phyloP scores from a whole-genome alignment of 768 basidiomycete species.

The Naganishia vaughanmartiniae region DNA sequence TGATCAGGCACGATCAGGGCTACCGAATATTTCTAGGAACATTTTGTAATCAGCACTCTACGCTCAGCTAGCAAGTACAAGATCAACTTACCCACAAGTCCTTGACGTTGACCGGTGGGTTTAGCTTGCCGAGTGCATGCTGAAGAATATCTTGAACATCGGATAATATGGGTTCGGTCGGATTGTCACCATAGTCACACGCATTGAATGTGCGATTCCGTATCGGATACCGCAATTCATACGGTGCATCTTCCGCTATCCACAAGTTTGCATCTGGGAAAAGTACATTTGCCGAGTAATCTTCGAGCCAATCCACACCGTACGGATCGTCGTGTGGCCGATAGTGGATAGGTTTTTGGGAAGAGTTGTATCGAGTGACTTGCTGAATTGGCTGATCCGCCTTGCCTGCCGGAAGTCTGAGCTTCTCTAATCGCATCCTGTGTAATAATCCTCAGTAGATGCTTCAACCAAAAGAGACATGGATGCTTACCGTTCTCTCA shows the following conservation, averaged over 20 bases:
- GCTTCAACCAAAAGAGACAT: not conserved
- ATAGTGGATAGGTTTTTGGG: conserved; percentile 83
- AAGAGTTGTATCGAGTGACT: conserved; percentile 39
- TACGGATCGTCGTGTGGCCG: conserved; percentile 79
- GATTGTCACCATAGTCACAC: conserved; percentile 60
- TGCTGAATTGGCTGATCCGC: conserved; percentile 42
- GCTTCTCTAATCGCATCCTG: conserved; percentile 58
- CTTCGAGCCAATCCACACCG: conserved; percentile 80
- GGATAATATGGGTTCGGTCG: conserved; percentile 36
- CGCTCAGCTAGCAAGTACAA: too few species aligned
- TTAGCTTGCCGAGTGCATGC: conserved; percentile 26
- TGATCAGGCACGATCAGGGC: conserved; percentile 88
- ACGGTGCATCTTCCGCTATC: conserved; percentile 64
- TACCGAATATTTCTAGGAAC: conserved; percentile 72
- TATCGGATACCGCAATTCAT: conserved; percentile 77
- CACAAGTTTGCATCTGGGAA: conserved; percentile 38
- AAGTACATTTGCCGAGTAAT: conserved; percentile 50
- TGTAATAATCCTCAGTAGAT: not conserved
- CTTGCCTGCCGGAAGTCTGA: conserved; percentile 58
- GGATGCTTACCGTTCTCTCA: conserved; percentile 5
- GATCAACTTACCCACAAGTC: conserved; percentile 39
- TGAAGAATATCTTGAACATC: conserved; percentile 30
- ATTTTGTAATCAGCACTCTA: not conserved
- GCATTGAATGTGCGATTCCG: conserved; percentile 78
- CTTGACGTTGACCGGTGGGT: conserved; percentile 28